phyloP scores from a whole-genome alignment of 805 yeast species.

The Pachysolen tannophilus region DNA sequence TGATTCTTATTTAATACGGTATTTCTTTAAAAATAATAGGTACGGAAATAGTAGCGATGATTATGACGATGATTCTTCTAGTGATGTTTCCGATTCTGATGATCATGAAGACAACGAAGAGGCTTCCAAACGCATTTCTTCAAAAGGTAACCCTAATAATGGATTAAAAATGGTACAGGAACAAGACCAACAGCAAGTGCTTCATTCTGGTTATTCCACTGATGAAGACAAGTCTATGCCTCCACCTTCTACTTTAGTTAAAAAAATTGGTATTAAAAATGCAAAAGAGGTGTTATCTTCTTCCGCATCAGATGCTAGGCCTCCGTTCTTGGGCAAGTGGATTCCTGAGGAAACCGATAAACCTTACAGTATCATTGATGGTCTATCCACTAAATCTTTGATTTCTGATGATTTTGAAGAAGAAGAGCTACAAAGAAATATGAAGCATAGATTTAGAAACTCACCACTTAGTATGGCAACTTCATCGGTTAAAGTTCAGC shows the following conservation, averaged over 20 bases:
- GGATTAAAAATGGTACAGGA: constrained; percentile 11
- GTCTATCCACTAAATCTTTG: constrained; percentile 80
- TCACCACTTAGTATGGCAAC: not conserved
- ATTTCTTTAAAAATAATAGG: constrained; percentile 40
- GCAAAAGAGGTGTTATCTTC: constrained; percentile 91
- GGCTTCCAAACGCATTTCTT: too few species aligned
- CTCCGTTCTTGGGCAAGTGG: constrained; percentile 93
- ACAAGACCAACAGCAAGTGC: constrained; percentile 2
- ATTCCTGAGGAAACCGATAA: constrained; percentile 60
- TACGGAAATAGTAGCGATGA: too few species aligned
- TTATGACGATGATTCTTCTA: constrained; percentile 17
- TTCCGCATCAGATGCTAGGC: constrained; percentile 75
- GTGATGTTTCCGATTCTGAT: constrained; percentile 17
- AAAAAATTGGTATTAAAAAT: constrained; percentile 61
- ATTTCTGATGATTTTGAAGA: constrained; percentile 16
- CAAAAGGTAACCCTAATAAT: too few species aligned
- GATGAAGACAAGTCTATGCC: constrained; percentile 89
- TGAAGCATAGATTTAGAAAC: not conserved
- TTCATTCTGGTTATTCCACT: constrained; percentile 76
- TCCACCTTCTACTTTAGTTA: constrained; percentile 48
- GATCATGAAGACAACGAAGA: constrained; percentile 16
- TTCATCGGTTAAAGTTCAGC: not conserved
- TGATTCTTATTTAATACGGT: constrained; percentile 68
- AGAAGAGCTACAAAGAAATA: not conserved
- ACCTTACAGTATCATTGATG: constrained; percentile 93